phyloP scores from a whole-genome alignment of 2,329 filamentous ascomycete species.

The Pseudogymnoascus sp. region DNA sequence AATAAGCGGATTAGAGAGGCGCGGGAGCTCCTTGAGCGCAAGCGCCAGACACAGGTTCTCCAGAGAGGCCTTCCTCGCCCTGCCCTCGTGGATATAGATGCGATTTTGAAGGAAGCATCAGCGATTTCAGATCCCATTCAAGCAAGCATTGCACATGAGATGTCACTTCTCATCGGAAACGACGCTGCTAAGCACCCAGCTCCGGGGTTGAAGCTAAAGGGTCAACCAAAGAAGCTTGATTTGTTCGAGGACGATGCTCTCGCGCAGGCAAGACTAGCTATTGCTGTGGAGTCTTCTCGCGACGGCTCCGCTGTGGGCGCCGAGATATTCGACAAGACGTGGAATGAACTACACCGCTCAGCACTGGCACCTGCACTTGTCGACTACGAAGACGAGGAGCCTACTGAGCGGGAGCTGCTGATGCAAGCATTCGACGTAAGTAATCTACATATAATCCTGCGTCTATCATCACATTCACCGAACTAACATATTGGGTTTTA shows the following conservation, averaged over 20 bases:
- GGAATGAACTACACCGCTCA: slow-evolving; percentile 45
- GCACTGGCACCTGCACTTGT: slow-evolving; percentile 69
- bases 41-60: slow-evolving; percentile 82
- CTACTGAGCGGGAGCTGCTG: slow-evolving; percentile 27
- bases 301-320: slow-evolving; percentile 42
- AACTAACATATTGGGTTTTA: slow-evolving; percentile 28
- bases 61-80: slow-evolving; percentile 78
- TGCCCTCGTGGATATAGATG: slow-evolving; percentile 59
- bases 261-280: slow-evolving; percentile 66
- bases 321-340: slow-evolving; percentile 46
- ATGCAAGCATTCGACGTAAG: slow-evolving; percentile 64
- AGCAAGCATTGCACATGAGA: slow-evolving; percentile 66
- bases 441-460: slow-evolving; percentile 13
- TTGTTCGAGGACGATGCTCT: slow-evolving; percentile 64
- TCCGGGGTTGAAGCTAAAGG: slow-evolving; percentile 57
- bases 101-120: slow-evolving; percentile 56
- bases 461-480: not conserved
- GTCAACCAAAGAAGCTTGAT: slow-evolving; percentile 51
- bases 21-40: slow-evolving; percentile 63
- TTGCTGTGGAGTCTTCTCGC: slow-evolving; percentile 43
- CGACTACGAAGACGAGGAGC: slow-evolving; percentile 72
- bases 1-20: slow-evolving; percentile 68
- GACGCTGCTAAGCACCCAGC: slow-evolving; percentile 71
- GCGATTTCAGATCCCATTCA: slow-evolving; percentile 56
- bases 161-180: slow-evolving; percentile 69